Conservation (phyloP, 768 basidiomycete genomes). For the Psilocybe azurescens region DNA sequence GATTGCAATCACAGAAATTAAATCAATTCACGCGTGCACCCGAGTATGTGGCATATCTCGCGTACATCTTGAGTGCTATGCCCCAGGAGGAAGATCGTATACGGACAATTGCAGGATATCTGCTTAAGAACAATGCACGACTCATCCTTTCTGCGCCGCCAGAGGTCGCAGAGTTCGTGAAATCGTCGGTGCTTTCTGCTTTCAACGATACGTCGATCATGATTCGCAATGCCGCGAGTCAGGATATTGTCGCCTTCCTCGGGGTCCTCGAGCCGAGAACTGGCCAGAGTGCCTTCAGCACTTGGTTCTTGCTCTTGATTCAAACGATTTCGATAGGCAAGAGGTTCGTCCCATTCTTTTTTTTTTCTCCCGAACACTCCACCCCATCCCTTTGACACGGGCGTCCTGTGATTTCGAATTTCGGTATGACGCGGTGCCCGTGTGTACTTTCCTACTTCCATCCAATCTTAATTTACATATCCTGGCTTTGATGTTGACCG, state of each 20-base stretch:
- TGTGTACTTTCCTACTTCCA: neutral
- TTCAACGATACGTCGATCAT: slow-evolving; percentile 84
- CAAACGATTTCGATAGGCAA: slow-evolving; percentile 74
- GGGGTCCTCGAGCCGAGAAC: slow-evolving; percentile 84
- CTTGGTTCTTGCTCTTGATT: slow-evolving; percentile 82
- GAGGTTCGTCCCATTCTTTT: slow-evolving; percentile 65
- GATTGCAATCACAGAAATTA: slow-evolving; percentile 64
- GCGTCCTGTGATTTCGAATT: neutral
- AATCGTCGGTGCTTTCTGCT: slow-evolving; percentile 76
- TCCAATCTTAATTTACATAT: neutral
- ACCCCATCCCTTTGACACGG: neutral
- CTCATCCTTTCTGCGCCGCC: slow-evolving; percentile 72
- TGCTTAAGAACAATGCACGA: slow-evolving; percentile 94
- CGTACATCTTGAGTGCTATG: slow-evolving; percentile 86
- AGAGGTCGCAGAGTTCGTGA: slow-evolving; percentile 75
- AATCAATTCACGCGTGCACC: slow-evolving; percentile 87
- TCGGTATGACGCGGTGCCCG: neutral
- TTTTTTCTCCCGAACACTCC: slow-evolving; percentile 1
- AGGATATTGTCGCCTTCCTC: slow-evolving; percentile 90
- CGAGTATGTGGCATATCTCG: slow-evolving; percentile 96
- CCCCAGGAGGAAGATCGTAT: slow-evolving; percentile 89
- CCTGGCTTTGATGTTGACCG: slow-evolving; percentile 7
- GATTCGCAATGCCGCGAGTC: slow-evolving; percentile 93
- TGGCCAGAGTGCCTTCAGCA: slow-evolving; percentile 96
- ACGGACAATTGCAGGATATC: slow-evolving; percentile 93